Evolutionary conservation across 2,329 filamentous ascomycete genomes (phyloP).

Genomic region (Fusarium setosum): DNA sequence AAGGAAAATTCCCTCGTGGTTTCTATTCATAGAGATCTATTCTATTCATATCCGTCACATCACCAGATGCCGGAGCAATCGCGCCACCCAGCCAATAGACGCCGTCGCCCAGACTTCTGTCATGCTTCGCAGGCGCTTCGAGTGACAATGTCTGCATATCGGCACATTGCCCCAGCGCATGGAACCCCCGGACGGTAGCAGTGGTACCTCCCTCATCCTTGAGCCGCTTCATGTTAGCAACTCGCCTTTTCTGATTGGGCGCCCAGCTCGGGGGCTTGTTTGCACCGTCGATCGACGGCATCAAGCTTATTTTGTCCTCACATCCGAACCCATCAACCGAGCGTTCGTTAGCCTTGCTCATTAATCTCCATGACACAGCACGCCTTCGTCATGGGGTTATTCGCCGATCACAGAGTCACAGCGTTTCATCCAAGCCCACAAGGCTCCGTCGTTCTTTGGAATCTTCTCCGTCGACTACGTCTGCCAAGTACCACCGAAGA

Average conservation of each 20-base stretch:
- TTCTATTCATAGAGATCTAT: slow-evolving; percentile 1
- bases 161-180: slow-evolving; percentile 18
- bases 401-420: neutral
- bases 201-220: slow-evolving; percentile 7
- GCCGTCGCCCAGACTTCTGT: neutral
- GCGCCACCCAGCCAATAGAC: slow-evolving; percentile 9
- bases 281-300: slow-evolving; percentile 24
- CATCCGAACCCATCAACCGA: neutral
- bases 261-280: no score
- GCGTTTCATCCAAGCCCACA: slow-evolving; percentile 15
- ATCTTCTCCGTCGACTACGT: neutral
- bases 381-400: neutral
- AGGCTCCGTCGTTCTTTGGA: neutral
- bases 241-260: slow-evolving; percentile 28
- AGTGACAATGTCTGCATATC: slow-evolving; percentile 23
- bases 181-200: neutral
- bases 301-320: slow-evolving; percentile 22
- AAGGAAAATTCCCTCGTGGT: neutral
- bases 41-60: slow-evolving; percentile 1
- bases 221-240: slow-evolving; percentile 29
- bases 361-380: slow-evolving; percentile 11
- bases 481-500: slow-evolving; percentile 3
- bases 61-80: slow-evolving; percentile 3
- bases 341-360: neutral
- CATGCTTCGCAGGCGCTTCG: slow-evolving; percentile 9